Evolutionary conservation across 495 filamentous ascomycete genomes (phyloP).

Genomic region (Tuber melanosporum): DNA sequence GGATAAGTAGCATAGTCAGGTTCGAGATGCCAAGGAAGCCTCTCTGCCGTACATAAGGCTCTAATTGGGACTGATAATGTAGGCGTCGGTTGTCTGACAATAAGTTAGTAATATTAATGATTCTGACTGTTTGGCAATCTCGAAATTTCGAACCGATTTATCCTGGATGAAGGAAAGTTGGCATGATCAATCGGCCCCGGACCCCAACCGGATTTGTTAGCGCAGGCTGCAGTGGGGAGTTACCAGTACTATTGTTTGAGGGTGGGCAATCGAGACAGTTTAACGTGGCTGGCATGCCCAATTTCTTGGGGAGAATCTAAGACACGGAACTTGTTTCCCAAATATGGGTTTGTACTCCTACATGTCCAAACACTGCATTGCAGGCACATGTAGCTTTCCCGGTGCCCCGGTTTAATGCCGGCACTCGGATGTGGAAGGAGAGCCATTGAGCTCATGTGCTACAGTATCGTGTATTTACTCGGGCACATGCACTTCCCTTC

Average conservation of each 20-base stretch:
- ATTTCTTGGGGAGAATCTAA: conserved; percentile 4
- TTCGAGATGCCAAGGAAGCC: background rate
- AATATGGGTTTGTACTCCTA: background rate
- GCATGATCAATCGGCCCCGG: background rate
- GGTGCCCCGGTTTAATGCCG: background rate
- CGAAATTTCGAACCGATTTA: background rate
- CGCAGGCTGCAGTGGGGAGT: background rate
- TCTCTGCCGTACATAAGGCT: background rate
- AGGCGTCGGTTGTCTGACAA: background rate
- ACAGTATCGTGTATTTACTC: background rate
- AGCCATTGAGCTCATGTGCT: background rate
- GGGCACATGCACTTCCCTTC: background rate
- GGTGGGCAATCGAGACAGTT: background rate
- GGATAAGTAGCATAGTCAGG: background rate
- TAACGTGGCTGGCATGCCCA: background rate
- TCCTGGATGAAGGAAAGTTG: background rate
- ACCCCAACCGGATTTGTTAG: background rate
- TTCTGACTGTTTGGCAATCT: background rate
- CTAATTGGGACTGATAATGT: background rate
- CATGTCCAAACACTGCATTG: background rate
- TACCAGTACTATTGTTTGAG: background rate
- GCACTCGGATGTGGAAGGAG: background rate
- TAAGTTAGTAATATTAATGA: background rate
- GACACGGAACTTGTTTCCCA: background rate
- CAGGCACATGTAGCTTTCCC: background rate